phyloP scores from a whole-genome alignment of 2,329 filamentous ascomycete species.

The Phoma sp. region DNA sequence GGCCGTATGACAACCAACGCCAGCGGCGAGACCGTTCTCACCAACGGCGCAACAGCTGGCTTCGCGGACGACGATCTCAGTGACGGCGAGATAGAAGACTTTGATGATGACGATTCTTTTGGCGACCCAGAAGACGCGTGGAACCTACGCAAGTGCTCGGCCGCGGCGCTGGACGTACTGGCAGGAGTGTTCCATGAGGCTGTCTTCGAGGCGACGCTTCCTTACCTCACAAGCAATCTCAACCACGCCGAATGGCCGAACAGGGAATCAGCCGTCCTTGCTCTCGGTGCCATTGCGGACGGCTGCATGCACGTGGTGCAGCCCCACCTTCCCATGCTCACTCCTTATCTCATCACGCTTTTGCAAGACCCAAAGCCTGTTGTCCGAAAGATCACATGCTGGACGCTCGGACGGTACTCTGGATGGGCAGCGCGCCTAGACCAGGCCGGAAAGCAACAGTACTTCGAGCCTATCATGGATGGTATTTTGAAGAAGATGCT shows the following conservation, averaged over 20 bases:
- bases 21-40: constrained; percentile 48
- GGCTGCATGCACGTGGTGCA: constrained; percentile 90
- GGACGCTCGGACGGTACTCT: constrained; percentile 94
- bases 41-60: constrained; percentile 56
- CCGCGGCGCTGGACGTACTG: constrained; percentile 92
- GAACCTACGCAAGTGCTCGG: constrained; percentile 96
- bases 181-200: constrained; percentile 86
- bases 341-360: constrained; percentile 87
- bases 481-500: constrained; percentile 94
- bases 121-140: constrained; percentile 87
- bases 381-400: constrained; percentile 95
- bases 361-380: constrained; percentile 86
- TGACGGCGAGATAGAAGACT: constrained; percentile 83
- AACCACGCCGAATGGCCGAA: constrained; percentile 89
- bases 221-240: constrained; percentile 89
- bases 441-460: constrained; percentile 72
- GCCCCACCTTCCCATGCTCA: constrained; percentile 87
- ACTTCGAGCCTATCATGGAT: constrained; percentile 96
- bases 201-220: constrained; percentile 90
- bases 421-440: constrained; percentile 83
- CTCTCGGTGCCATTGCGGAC: constrained; percentile 91
- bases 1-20: constrained; percentile 64
- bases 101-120: constrained; percentile 73
- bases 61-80: constrained; percentile 69
- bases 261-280: constrained; percentile 91